Conservation (phyloP, 208 protist species). For the Trypanosoma avium region DNA sequence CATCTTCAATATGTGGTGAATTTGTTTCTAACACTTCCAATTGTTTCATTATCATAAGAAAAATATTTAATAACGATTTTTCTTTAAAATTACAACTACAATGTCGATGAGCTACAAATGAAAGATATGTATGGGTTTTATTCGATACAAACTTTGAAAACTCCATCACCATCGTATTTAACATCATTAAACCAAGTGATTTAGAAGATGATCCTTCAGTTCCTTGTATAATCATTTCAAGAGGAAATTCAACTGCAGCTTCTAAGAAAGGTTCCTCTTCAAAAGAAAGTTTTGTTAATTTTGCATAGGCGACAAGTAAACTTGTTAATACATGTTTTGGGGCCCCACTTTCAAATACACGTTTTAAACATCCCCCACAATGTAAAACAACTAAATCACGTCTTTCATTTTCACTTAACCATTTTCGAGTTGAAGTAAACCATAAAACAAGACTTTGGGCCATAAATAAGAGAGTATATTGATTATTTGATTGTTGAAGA, state of each 20-base stretch:
- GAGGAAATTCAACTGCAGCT: slow-evolving; percentile 43
- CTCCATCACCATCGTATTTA: slow-evolving; percentile 61
- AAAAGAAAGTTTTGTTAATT: slow-evolving; percentile 72
- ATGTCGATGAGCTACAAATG: slow-evolving; percentile 70
- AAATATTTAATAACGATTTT: slow-evolving; percentile 62
- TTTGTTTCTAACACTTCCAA: slow-evolving; percentile 36
- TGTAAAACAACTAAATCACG: slow-evolving; percentile 49
- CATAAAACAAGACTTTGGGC: slow-evolving; percentile 67
- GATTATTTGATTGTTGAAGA: slow-evolving; percentile 64
- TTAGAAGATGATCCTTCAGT: slow-evolving; percentile 6
- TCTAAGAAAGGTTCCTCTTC: slow-evolving; percentile 56
- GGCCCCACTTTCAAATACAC: slow-evolving; percentile 50
- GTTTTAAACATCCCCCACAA: slow-evolving; percentile 67
- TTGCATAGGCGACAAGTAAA: slow-evolving; percentile 54
- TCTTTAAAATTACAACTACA: slow-evolving; percentile 83
- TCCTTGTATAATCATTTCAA: slow-evolving; percentile 48
- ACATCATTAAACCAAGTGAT: slow-evolving; percentile 49
- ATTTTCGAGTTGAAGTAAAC: slow-evolving; percentile 63
- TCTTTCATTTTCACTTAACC: slow-evolving; percentile 43
- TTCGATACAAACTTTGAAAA: slow-evolving; percentile 73
- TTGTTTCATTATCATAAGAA: slow-evolving; percentile 41
- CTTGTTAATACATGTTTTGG: slow-evolving; percentile 62
- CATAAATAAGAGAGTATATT: slow-evolving; percentile 78
- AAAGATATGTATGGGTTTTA: slow-evolving; percentile 64
- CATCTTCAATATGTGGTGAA: slow-evolving; percentile 33